Percentiles rank a stretch among this genome's conserved stretches.
These are phyloP conservation scores for Acanthamoeba triangularis DNA, from an alignment of 208 protist genomes.

Conservation along the genomic window DNA sequence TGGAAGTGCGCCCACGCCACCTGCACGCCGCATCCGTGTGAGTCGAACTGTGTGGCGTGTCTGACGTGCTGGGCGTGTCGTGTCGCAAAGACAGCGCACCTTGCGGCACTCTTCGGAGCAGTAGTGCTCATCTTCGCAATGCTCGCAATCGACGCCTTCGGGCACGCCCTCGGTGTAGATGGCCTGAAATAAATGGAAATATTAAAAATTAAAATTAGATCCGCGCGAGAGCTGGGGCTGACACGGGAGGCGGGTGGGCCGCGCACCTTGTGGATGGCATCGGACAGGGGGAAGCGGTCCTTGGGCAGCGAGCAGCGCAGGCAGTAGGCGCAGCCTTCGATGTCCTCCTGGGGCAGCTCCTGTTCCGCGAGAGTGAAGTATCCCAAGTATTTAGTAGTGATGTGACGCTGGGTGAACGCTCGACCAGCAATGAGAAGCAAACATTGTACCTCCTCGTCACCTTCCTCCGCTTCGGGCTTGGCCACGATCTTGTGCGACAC, in stretches of 20 bases:
- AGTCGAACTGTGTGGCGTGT: too few relatives aligned
- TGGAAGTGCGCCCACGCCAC: constrained; percentile 52
- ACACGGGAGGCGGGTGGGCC: too few relatives aligned
- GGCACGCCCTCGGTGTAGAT: constrained; percentile 34
- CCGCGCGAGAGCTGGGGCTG: too few relatives aligned
- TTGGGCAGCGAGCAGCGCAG: not conserved
- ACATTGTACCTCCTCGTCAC: not conserved
- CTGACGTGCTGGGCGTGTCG: too few relatives aligned
- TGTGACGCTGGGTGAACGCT: not conserved
- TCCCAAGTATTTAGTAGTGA: not conserved
- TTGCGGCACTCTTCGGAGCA: constrained; percentile 41
- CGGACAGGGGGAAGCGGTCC: not conserved
- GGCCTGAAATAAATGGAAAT: not conserved
- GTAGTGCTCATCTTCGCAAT: constrained; percentile 54
- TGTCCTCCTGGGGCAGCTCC: not conserved
- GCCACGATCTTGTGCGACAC: constrained; percentile 47
- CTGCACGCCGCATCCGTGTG: not conserved
- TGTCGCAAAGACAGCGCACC: not conserved
- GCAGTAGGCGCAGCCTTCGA: constrained; percentile 3
- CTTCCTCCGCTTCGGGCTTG: constrained; percentile 1
- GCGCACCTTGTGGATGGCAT: constrained; percentile 7
- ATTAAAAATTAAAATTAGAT: not conserved
- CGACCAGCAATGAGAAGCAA: too few relatives aligned
- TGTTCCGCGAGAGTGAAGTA: not conserved
- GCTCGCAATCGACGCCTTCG: constrained; percentile 17